Evolutionary conservation across 139 green algal species (phyloP).

Genomic region (Asterochloris sp.): DNA sequence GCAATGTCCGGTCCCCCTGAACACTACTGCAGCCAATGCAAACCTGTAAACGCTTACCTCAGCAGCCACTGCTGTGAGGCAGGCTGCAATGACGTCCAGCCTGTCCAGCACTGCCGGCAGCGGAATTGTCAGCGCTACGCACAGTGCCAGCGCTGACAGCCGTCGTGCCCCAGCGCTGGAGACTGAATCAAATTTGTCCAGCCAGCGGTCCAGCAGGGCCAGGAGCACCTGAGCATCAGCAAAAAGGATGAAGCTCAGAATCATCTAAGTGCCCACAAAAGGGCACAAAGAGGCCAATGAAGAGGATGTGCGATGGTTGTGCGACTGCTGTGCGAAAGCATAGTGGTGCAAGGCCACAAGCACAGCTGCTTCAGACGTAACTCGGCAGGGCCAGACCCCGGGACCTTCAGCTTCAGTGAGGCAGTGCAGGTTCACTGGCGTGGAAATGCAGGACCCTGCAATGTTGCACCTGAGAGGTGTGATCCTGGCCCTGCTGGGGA

Average conservation of each 20-base stretch:
- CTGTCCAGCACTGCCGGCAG: conserved; percentile 31
- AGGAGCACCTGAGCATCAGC: conserved; percentile 29
- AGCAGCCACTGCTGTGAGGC: conserved; percentile 51
- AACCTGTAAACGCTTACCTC: conserved; percentile 30
- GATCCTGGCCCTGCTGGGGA: too few relatives aligned
- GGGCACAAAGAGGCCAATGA: too few relatives aligned
- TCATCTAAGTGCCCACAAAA: too few relatives aligned
- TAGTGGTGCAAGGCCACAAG: too few relatives aligned
- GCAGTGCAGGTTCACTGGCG: neutral
- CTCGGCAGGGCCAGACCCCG: too few relatives aligned
- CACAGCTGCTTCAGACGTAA: too few relatives aligned
- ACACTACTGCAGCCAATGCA: neutral
- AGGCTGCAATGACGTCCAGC: conserved; percentile 32
- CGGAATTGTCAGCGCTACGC: conserved; percentile 49
- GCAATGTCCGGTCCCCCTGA: neutral
- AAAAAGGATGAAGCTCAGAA: too few relatives aligned
- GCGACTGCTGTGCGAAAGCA: too few relatives aligned
- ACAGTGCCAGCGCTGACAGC: conserved; percentile 72
- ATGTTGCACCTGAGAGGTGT: too few relatives aligned
- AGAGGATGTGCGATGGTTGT: too few relatives aligned
- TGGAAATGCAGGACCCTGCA: neutral
- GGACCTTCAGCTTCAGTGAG: neutral
- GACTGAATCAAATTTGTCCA: conserved; percentile 41
- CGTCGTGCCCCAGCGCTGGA: conserved; percentile 44
- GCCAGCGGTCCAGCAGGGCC: conserved; percentile 56